Percentiles rank a stretch among this genome's conserved stretches.
phyloP scores from a whole-genome alignment of 805 yeast species.

The Candida golubevii region DNA sequence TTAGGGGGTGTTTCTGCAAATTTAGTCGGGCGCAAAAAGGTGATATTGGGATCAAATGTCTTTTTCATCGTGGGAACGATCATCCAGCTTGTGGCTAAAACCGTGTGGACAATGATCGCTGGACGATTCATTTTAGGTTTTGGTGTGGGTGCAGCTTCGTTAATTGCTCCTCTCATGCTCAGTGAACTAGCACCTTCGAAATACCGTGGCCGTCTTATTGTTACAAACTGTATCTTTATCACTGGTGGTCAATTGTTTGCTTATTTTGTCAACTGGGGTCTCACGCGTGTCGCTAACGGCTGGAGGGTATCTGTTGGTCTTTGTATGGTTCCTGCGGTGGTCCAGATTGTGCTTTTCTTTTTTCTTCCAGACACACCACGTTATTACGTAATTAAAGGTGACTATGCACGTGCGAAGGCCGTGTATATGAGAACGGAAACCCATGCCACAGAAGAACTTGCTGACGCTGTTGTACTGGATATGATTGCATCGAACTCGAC shows the following conservation, averaged over 20 bases:
- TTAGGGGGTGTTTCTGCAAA: conserved; percentile 83
- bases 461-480: conserved; percentile 66
- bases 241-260: conserved; percentile 96
- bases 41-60: conserved; percentile 75
- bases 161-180: conserved; percentile 90
- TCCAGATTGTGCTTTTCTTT: conserved; percentile 71
- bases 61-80: conserved; percentile 82
- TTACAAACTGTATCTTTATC: conserved; percentile 80
- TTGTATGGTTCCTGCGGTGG: conserved; percentile 79
- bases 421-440: conserved; percentile 64
- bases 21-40: conserved; percentile 76
- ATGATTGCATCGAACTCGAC: conserved; percentile 44
- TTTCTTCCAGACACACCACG: conserved; percentile 97
- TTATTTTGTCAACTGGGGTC: conserved; percentile 89
- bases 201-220: conserved; percentile 87
- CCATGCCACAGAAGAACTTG: conserved; percentile 58
- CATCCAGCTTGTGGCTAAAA: conserved; percentile 74
- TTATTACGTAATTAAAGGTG: conserved; percentile 70
- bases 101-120: conserved; percentile 85
- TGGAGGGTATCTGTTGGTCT: conserved; percentile 93
- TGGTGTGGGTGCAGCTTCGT: conserved; percentile 93
- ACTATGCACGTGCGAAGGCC: conserved; percentile 56
- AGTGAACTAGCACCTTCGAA: conserved; percentile 89
- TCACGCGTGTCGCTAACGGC: conserved; percentile 68
- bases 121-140: conserved; percentile 94